Evolutionary conservation across 768 basidiomycete genomes (phyloP).

Genomic region (Galerina sulciceps): DNA sequence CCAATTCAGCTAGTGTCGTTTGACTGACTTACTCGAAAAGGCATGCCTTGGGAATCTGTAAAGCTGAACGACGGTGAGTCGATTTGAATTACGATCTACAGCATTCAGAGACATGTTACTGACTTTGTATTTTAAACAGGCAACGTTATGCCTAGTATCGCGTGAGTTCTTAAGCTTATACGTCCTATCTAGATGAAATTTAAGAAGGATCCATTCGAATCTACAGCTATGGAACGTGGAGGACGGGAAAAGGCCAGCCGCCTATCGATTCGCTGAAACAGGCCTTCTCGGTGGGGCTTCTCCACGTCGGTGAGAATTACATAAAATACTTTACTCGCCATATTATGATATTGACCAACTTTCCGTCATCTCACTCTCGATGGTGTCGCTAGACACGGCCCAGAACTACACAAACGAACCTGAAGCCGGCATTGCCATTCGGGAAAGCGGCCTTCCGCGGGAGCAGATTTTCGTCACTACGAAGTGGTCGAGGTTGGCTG

Average conservation of each 20-base stretch:
- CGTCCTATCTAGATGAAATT: neutral
- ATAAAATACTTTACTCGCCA: neutral
- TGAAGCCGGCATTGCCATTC: constrained; percentile 56
- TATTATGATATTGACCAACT: neutral
- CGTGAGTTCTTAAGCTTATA: constrained; percentile 22
- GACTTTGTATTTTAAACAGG: constrained; percentile 30
- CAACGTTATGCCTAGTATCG: constrained; percentile 54
- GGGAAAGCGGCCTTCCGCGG: constrained; percentile 57
- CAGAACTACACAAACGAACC: constrained; percentile 62
- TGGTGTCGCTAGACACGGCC: constrained; percentile 50
- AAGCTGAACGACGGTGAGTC: constrained; percentile 58
- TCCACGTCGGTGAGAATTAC: constrained; percentile 56
- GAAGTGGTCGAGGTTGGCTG: constrained; percentile 57
- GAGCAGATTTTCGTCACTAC: constrained; percentile 66
- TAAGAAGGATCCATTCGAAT: neutral
- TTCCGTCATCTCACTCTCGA: neutral
- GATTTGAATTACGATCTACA: neutral
- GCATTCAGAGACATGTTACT: neutral
- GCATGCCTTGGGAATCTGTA: constrained; percentile 62
- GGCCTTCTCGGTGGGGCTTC: constrained; percentile 62
- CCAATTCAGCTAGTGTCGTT: no score
- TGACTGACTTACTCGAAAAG: neutral
- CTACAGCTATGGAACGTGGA: constrained; percentile 65
- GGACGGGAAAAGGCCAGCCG: constrained; percentile 53
- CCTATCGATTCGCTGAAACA: constrained; percentile 61